Base-by-base conservation (phyloP, 441 rosid genomes). In the Populus hybrid region DNA sequence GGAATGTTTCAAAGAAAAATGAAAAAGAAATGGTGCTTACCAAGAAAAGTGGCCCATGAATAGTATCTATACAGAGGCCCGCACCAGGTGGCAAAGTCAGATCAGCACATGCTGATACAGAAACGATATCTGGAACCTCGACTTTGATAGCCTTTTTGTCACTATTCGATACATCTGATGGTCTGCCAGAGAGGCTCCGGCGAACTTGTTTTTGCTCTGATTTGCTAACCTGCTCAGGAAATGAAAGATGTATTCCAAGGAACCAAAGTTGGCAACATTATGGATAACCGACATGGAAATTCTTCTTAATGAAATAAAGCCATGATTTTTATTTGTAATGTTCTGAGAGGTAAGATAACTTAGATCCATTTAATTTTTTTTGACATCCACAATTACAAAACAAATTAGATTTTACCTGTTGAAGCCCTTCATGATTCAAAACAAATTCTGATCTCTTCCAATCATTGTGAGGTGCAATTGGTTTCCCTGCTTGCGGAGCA, bases 41-140 rank as follows among this genome's bases (percentile, higher is more conserved):
- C 96, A 93, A 74, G 92, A 79, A 96, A 75, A 94, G 83, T 23
- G 92, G 94, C 26, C 95, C 98, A 23, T 84, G 85, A 77, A 89
- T 79, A 26, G 98, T 90, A 83, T 91, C 90, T 42, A 96, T 89
- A 87, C 98, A 91, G 67, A 96, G 96, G 89, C 93, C 98, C 46
- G 99, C 94, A 78, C 99, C 99, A 8, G 97, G 91, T 70, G 98
- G 99, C 85, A 96, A 85, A 69, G 98, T 96, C 75, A 94, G 91
- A 87, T 94, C 98, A 40, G 98, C 91, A 81, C 97, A 92, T 54
- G 96, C 87, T 73, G 98, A 90, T 72, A 93, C 95, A 73, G 98
- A 96, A 66, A 91, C 86, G 30, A 96, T 90, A 78, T 92, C 96
- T 57, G 90, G 87, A 78, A 96, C 88, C 23, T 88, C 88, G 68